These are phyloP conservation scores for Powellomyces hirtus DNA, from an alignment of 192 early-diverging fungal species.

Conservation along the genomic window DNA sequence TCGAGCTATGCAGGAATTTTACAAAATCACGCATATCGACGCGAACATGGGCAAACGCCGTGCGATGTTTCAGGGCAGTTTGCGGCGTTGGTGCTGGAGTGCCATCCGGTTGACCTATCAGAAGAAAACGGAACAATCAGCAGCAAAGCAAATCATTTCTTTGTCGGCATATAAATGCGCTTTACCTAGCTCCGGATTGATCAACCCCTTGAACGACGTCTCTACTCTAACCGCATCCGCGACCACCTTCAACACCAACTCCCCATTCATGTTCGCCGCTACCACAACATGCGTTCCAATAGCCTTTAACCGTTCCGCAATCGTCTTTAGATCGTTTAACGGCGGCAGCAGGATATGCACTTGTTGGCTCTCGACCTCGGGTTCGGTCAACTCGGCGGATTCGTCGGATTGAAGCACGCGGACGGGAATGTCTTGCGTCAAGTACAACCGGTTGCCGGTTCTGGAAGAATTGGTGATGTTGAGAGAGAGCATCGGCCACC, in stretches of 20 bases:
- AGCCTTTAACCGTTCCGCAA: slow-evolving; percentile 65
- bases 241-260: slow-evolving; percentile 56
- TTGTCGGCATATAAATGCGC: too few relatives aligned
- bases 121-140: too few relatives aligned
- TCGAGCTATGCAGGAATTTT: slow-evolving; percentile 74
- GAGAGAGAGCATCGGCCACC: slow-evolving; percentile 50
- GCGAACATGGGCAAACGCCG: slow-evolving; percentile 61
- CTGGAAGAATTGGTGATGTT: slow-evolving; percentile 44
- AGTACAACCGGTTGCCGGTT: slow-evolving; percentile 32
- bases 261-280: slow-evolving; percentile 69
- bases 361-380: slow-evolving; percentile 53
- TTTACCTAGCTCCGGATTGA: slow-evolving; percentile 57
- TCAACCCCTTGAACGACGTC: slow-evolving; percentile 57
- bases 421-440: slow-evolving; percentile 65
- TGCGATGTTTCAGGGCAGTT: slow-evolving; percentile 24
- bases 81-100: slow-evolving; percentile 13
- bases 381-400: slow-evolving; percentile 57
- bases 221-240: slow-evolving; percentile 60
- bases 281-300: slow-evolving; percentile 62
- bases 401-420: slow-evolving; percentile 50
- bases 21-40: slow-evolving; percentile 74
- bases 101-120: neutral
- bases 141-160: too few relatives aligned
- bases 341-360: slow-evolving; percentile 75
- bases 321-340: slow-evolving; percentile 59